A percentile compares a stretch with the other conserved stretches of the same genome.
Conservation (phyloP, 2,329 filamentous ascomycete species). For the Colletotrichum gigasporum region DNA sequence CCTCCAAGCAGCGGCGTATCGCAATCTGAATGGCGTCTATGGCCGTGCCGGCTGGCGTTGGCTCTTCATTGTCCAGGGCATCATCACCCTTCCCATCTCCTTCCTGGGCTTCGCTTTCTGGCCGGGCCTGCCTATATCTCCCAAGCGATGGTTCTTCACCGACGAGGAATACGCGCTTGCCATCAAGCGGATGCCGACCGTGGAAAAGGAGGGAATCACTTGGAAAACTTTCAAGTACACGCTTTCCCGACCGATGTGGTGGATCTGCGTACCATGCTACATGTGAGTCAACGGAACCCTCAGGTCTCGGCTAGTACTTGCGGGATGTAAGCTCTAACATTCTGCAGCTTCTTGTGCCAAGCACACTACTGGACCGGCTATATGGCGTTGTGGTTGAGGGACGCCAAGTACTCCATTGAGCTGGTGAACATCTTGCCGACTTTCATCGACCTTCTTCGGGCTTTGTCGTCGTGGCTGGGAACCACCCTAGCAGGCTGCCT, state of each 20-base stretch:
- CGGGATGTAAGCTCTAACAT: not conserved
- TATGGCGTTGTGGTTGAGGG: slow-evolving; percentile 33
- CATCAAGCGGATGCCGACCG: slow-evolving; percentile 36
- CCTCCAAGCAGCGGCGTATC: slow-evolving; percentile 63
- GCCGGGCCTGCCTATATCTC: slow-evolving; percentile 41
- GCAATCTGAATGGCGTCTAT: slow-evolving; percentile 57
- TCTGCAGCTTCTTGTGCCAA: slow-evolving; percentile 33
- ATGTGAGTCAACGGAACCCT: slow-evolving; percentile 28
- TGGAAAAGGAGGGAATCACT: slow-evolving; percentile 34
- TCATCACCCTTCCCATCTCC: slow-evolving; percentile 36
- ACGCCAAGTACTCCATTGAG: slow-evolving; percentile 27
- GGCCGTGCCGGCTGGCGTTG: slow-evolving; percentile 51
- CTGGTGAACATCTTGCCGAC: slow-evolving; percentile 34
- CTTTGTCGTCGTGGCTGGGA: slow-evolving; percentile 40
- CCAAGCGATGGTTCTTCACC: slow-evolving; percentile 40
- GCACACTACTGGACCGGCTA: slow-evolving; percentile 36
- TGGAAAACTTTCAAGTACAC: slow-evolving; percentile 37
- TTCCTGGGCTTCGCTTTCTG: slow-evolving; percentile 43
- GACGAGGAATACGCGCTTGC: slow-evolving; percentile 39
- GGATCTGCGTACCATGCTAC: slow-evolving; percentile 35
- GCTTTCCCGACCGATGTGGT: slow-evolving; percentile 34
- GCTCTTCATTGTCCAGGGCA: slow-evolving; percentile 51
- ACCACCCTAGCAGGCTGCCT: slow-evolving; percentile 39
- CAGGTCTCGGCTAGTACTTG: too few species aligned
- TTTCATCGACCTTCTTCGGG: slow-evolving; percentile 37